Evolutionary conservation across 2,329 filamentous ascomycete genomes (phyloP).

Genomic region (Talaromyces sp.): DNA sequence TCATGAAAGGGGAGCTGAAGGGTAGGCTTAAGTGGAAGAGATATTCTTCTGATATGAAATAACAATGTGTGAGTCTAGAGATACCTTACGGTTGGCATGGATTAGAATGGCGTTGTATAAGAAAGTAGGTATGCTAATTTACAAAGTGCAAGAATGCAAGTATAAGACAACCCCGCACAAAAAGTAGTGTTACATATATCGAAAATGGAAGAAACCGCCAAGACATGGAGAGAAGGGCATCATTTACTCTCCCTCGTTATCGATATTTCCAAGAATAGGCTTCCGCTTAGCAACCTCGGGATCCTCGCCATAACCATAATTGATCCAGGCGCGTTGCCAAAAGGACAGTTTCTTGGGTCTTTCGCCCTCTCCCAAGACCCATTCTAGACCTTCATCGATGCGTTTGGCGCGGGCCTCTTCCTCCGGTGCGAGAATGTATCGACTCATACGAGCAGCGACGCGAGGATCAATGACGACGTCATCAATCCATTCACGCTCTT

Average conservation of each 20-base stretch:
- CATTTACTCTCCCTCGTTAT: slow-evolving; percentile 31
- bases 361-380: slow-evolving; percentile 63
- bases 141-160: slow-evolving; percentile 25
- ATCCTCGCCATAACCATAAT: slow-evolving; percentile 43
- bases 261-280: slow-evolving; percentile 43
- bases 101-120: slow-evolving; percentile 19
- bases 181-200: slow-evolving; percentile 20
- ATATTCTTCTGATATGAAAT: not conserved
- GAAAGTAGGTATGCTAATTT: slow-evolving; percentile 25
- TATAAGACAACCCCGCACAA: slow-evolving; percentile 1
- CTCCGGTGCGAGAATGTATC: slow-evolving; percentile 67
- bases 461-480: slow-evolving; percentile 73
- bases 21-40: not conserved
- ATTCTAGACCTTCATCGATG: slow-evolving; percentile 65
- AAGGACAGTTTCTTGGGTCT: slow-evolving; percentile 35
- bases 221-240: not conserved
- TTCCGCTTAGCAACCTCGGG: slow-evolving; percentile 40
- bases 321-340: slow-evolving; percentile 42
- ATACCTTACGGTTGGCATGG: slow-evolving; percentile 22
- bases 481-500: slow-evolving; percentile 73
- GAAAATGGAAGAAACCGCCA: slow-evolving; percentile 6
- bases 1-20: not conserved
- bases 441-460: slow-evolving; percentile 75
- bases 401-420: slow-evolving; percentile 66
- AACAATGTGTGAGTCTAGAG: slow-evolving; percentile 26